Percentiles rank a stretch among this genome's conserved stretches.
Conservation (phyloP, 2,329 filamentous ascomycete genomes). For the Phaeosphaeriaceae sp. region DNA sequence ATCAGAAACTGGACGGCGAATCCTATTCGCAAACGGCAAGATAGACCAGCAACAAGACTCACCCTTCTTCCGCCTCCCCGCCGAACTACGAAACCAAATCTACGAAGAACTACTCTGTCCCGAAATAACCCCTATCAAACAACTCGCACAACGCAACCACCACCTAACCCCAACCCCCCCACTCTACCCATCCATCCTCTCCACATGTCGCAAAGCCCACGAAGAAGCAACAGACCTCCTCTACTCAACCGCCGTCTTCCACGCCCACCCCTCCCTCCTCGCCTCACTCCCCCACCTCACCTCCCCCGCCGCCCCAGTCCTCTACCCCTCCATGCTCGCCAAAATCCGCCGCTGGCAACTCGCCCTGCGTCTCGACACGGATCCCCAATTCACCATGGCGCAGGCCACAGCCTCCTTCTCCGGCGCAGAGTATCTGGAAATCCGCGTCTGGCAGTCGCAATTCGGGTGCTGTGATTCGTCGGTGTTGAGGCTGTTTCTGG, state of each 20-base stretch:
- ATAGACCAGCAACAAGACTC: slow-evolving; percentile 20
- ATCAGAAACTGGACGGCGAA: slow-evolving; percentile 4
- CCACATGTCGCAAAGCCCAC: slow-evolving; percentile 50
- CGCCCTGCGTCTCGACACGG: slow-evolving; percentile 56
- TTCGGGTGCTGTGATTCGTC: slow-evolving; percentile 48
- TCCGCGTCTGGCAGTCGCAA: slow-evolving; percentile 57
- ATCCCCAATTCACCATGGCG: slow-evolving; percentile 52
- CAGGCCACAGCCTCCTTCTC: slow-evolving; percentile 54
- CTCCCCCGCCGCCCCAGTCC: slow-evolving; percentile 45
- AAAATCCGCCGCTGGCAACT: slow-evolving; percentile 55
- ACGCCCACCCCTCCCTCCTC: slow-evolving; percentile 57
- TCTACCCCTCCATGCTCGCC: slow-evolving; percentile 32
- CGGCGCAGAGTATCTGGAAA: slow-evolving; percentile 54
- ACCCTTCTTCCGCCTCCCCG: slow-evolving; percentile 57
- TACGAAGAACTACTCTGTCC: slow-evolving; percentile 50
- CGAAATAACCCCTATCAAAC: slow-evolving; percentile 14
- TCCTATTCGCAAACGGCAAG: slow-evolving; percentile 2
- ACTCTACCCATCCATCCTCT: slow-evolving; percentile 51
- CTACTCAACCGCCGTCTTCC: slow-evolving; percentile 58
- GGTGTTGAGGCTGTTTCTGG: slow-evolving; percentile 54
- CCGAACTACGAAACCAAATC: slow-evolving; percentile 67
- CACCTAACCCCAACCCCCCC: slow-evolving; percentile 12
- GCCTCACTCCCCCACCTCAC: slow-evolving; percentile 53
- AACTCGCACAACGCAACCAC: slow-evolving; percentile 6
- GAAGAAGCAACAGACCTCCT: slow-evolving; percentile 53